phyloP scores from a whole-genome alignment of 805 yeast species.

The Spathaspora passalidarum region DNA sequence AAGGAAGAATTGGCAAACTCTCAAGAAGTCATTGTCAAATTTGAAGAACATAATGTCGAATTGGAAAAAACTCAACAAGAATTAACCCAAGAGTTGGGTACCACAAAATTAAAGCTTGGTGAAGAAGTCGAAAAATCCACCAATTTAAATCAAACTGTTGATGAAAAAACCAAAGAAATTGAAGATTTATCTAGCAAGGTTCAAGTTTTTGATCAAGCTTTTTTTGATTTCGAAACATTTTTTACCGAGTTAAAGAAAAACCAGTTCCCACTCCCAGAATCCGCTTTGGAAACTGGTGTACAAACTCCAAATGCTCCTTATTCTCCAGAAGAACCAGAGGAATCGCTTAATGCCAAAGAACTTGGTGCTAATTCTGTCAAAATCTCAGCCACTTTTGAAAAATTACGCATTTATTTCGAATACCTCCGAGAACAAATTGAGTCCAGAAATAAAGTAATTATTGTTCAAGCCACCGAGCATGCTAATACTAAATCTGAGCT shows the following conservation, averaged over 20 bases:
- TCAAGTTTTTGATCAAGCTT: not conserved
- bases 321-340: not conserved
- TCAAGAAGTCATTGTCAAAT: slow-evolving; percentile 3
- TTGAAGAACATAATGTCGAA: slow-evolving; percentile 5
- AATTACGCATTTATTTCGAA: not conserved
- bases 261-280: not conserved
- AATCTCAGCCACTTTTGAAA: not conserved
- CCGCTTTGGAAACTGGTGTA: not conserved
- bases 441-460: not conserved
- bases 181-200: slow-evolving; percentile 1
- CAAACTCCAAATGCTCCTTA: not conserved
- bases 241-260: not conserved
- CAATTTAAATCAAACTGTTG: not conserved
- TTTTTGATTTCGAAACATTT: slow-evolving; percentile 1
- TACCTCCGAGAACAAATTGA: not conserved
- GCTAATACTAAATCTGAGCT: not conserved
- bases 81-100: slow-evolving; percentile 5
- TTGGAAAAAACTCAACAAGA: slow-evolving; percentile 3
- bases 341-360: not conserved
- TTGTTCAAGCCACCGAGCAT: not conserved
- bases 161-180: not conserved
- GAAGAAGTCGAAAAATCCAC: not conserved
- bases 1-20: slow-evolving; percentile 5
- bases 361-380: not conserved
- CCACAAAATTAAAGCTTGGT: not conserved